Evolutionary conservation across 371 early-diverging fungal species (phyloP).

Genomic region (Batkoa obscura): DNA sequence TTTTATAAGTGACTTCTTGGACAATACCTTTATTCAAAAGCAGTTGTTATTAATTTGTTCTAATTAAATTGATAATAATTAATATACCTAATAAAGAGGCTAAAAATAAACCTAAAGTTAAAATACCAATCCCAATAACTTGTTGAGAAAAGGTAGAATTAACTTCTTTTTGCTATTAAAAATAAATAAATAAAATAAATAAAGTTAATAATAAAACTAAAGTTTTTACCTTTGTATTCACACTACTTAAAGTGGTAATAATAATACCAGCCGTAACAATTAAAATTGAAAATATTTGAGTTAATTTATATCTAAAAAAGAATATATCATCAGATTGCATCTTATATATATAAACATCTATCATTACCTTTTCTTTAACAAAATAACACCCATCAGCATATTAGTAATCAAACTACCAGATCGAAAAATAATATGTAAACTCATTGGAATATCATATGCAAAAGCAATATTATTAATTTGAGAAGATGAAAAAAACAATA

Average conservation of each 20-base stretch:
- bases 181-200: background rate
- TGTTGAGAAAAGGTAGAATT: conserved; percentile 23
- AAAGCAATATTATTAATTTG: conserved; percentile 66
- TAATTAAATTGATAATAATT: too few species aligned
- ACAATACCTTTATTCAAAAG: conserved; percentile 15
- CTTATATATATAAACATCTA: background rate
- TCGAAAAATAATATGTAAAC: conserved; percentile 78
- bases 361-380: conserved; percentile 41
- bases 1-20: conserved; percentile 62
- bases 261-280: conserved; percentile 65
- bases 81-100: conserved; percentile 49
- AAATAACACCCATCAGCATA: conserved; percentile 58
- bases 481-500: conserved; percentile 55
- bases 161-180: background rate
- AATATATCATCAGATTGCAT: background rate
- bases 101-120: conserved; percentile 49
- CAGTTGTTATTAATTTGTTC: too few species aligned
- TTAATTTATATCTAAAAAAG: conserved; percentile 11
- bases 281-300: conserved; percentile 39
- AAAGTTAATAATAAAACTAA: background rate
- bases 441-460: conserved; percentile 60
- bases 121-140: conserved; percentile 44
- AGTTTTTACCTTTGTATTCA: background rate
- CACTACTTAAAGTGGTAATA: conserved; percentile 30
- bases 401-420: conserved; percentile 64